Percentiles rank a stretch among this genome's conserved stretches.
Evolutionary conservation across 352 stramenopile genomes (phyloP).

Genomic region (Saprolegnia diclina): DNA sequence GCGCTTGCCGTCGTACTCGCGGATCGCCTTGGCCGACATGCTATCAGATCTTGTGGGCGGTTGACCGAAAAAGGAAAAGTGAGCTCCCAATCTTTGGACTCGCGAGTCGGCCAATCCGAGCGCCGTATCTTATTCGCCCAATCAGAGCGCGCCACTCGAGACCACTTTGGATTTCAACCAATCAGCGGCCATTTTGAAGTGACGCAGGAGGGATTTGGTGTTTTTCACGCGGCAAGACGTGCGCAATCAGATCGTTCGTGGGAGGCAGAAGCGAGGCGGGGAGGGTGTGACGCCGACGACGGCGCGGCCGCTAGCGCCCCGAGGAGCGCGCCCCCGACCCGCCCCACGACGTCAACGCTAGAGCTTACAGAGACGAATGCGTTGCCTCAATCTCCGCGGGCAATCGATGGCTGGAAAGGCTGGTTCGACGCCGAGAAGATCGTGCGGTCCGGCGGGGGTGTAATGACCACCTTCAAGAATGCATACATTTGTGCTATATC

Average conservation of each 20-base stretch:
- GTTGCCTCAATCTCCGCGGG: too few species aligned
- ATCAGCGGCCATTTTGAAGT: background rate
- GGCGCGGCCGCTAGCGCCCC: too few species aligned
- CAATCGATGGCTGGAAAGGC: too few species aligned
- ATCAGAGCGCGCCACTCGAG: conserved; percentile 11
- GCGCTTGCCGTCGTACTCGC: conserved; percentile 95
- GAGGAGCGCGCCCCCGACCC: too few species aligned
- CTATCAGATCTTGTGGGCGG: conserved; percentile 8
- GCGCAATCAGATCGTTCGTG: too few species aligned
- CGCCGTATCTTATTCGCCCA: conserved; percentile 10
- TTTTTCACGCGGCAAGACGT: too few species aligned
- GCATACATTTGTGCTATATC: too few species aligned
- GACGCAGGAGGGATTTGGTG: background rate
- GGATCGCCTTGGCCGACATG: conserved; percentile 95
- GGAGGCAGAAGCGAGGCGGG: too few species aligned
- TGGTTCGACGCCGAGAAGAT: background rate
- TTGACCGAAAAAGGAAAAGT: conserved; percentile 24
- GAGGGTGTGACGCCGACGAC: too few species aligned
- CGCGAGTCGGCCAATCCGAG: background rate
- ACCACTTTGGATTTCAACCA: background rate
- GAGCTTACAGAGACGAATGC: too few species aligned
- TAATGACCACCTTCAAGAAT: background rate
- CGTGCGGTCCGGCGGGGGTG: background rate
- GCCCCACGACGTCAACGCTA: too few species aligned
- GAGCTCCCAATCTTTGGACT: conserved; percentile 1